Conservation (phyloP, 306 rosid genomes). For the Phaseolus lunatus region DNA sequence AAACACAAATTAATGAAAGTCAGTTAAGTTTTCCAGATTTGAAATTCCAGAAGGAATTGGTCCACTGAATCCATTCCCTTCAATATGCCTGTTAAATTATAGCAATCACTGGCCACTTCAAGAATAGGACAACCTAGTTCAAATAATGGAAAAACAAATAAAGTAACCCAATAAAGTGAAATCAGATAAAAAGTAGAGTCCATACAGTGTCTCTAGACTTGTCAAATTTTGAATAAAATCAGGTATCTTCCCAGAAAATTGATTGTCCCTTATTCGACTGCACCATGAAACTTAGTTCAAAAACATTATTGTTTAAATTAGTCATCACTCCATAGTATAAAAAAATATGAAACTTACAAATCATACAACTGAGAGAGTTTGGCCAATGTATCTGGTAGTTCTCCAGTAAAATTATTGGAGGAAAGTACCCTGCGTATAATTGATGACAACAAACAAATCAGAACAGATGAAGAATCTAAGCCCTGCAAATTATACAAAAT, state of each 20-base stretch:
- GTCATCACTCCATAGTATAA: neutral
- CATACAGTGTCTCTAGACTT: constrained; percentile 56
- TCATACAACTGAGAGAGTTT: constrained; percentile 50
- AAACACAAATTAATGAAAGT: constrained; percentile 15
- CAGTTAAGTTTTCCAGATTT: neutral
- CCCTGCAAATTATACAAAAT: neutral
- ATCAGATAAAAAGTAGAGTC: neutral
- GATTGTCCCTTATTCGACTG: constrained; percentile 66
- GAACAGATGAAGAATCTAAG: neutral
- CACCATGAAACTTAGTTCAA: neutral
- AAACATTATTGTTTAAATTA: neutral
- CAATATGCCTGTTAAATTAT: constrained; percentile 32
- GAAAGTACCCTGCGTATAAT: constrained; percentile 49
- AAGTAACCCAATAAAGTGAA: neutral
- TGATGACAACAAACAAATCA: neutral
- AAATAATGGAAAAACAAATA: constrained; percentile 18
- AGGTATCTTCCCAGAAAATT: constrained; percentile 72
- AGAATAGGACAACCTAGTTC: neutral
- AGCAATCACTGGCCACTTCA: neutral
- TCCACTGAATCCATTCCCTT: too few species aligned
- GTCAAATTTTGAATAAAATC: constrained; percentile 65
- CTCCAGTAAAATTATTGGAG: constrained; percentile 78
- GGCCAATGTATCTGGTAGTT: constrained; percentile 63
- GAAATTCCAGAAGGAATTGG: too few species aligned
- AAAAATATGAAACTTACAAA: constrained; percentile 56